Base-by-base conservation (phyloP, 2,329 filamentous ascomycete species). In the Rhinocladiella mackenziei region DNA sequence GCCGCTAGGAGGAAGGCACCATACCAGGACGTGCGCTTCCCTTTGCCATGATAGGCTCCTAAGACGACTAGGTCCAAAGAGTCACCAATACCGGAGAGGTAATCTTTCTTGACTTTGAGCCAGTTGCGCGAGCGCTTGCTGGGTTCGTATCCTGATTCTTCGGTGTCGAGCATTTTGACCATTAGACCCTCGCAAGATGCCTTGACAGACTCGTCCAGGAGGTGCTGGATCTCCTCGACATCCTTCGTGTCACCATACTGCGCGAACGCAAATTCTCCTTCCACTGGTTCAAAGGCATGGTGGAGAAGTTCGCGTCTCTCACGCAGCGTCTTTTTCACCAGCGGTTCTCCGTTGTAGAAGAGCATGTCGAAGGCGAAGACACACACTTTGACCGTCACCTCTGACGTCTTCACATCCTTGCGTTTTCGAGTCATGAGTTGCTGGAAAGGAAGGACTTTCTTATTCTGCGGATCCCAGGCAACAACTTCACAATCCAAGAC, bases 101-200 rank as follows among this genome's bases (percentile, higher is more conserved):
- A 98, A 62, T 98, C 92, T 62, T 98, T 98, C 67, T 98, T 98
- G 67, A 97, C 85, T 75, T 98, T 98, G 54, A 98, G 84, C 92
- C 92, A 98, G 62, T 98, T 98, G 48, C 92, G 86, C 67, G 87
- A 94, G 54, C 92, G 84, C 64, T 94, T 95, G 60, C 87, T 94
- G 14, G 92, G 92, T 67, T 97, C 91, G 62, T 98, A 98, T 58
- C 86, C 87, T 56, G 87, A 94, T 66, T 96, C 91, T 5, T 78
- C 73, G 1, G 91, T 92, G 63, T 97, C 91, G 47, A 98, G 70
- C 92, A 98, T 98, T 73, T 98, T 98, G 10, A 98, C 92, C 92
- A 98, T 98, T 40, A 98, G 73, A 8, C 92, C 92, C 71, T 98
- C 92, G 61, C 92, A 98, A 0, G 88, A 94, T 2, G 89, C 87